These are phyloP conservation scores for Fusarium humuli DNA, from an alignment of 2,329 filamentous ascomycete species.

Conservation along the genomic window DNA sequence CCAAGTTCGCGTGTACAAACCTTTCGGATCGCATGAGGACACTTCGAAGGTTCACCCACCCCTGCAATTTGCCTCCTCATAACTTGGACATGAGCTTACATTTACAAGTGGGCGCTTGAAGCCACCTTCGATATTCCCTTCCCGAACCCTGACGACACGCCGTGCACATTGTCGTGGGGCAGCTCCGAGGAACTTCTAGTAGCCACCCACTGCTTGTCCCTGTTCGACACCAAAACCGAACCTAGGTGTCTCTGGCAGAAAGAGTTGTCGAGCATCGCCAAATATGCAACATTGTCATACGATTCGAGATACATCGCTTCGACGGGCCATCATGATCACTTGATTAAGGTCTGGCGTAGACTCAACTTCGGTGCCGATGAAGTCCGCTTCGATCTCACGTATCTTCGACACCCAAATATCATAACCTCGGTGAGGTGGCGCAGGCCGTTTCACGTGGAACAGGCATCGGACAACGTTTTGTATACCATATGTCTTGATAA, in stretches of 20 bases:
- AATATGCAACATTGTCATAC: conserved; percentile 82
- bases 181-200: conserved; percentile 85
- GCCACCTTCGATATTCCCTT: conserved; percentile 64
- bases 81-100: conserved; percentile 37
- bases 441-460: conserved; percentile 78
- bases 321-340: conserved; percentile 78
- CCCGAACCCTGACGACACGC: conserved; percentile 49
- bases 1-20: conserved; percentile 81
- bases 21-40: conserved; percentile 76
- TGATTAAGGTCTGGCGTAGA: conserved; percentile 94
- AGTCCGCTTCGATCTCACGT: conserved; percentile 88
- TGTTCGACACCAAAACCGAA: conserved; percentile 69
- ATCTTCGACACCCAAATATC: conserved; percentile 83
- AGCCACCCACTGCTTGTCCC: conserved; percentile 74
- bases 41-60: conserved; percentile 73
- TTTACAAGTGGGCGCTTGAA: conserved; percentile 71
- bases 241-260: conserved; percentile 78
- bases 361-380: conserved; percentile 85
- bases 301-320: conserved; percentile 90
- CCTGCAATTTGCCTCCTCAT: not conserved
- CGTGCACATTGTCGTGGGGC: conserved; percentile 82
- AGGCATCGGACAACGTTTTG: conserved; percentile 85
- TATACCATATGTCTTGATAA: conserved; percentile 90
- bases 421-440: conserved; percentile 92
- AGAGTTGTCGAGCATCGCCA: conserved; percentile 76